Base-by-base conservation (phyloP, 805 yeast species). In the Lachancea fermentati region DNA sequence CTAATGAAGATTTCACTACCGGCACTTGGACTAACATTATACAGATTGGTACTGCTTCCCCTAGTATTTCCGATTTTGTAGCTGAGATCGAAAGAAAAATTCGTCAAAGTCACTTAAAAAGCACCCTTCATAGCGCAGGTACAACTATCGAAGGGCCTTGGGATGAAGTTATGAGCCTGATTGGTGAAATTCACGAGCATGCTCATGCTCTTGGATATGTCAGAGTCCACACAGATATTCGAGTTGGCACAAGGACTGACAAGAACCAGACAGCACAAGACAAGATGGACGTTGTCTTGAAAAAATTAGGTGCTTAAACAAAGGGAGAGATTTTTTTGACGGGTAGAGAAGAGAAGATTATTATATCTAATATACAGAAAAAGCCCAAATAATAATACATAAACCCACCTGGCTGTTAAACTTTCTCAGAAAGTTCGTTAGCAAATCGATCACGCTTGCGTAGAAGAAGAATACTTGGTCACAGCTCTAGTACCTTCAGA, bases 401-500 rank as follows among this genome's bases (percentile, higher is more conserved):
- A 31, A 31, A 40, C 22, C 25, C 30, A 31, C 39, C 16, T 17
- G 29, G 22, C 31, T 35, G 24, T 19, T 24, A 13, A 35, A 24
- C 32, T 36, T 30, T 29, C 8, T 22, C 14, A 31, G n/a, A 14
- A 31, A 31, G 19, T 30, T 17, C 38, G 24, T 29, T 5, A 31
- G 34, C n/a, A 32, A 15, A 22, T 18, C 26, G 11, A 24, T 37
- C 44, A 51, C 41, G 53, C 54, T 36, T 51, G 55, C 45, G 65
- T 51, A 30, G 65, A 60, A 62, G 94, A 80, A 60, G 94, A 81
- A 79, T 84, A 85, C 76, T 85, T 85, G 70, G 94, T 84, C 58
- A 85, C 93, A 67, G 95, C 93, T 77, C 93, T 83, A 57, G 94
- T 85, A 75, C 95, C 95, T 73, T 87, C 96, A 57, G 94, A 82